These are phyloP conservation scores for Scopulariopsis brevicaulis DNA, from an alignment of 2,329 filamentous ascomycete species.

Conservation along the genomic window DNA sequence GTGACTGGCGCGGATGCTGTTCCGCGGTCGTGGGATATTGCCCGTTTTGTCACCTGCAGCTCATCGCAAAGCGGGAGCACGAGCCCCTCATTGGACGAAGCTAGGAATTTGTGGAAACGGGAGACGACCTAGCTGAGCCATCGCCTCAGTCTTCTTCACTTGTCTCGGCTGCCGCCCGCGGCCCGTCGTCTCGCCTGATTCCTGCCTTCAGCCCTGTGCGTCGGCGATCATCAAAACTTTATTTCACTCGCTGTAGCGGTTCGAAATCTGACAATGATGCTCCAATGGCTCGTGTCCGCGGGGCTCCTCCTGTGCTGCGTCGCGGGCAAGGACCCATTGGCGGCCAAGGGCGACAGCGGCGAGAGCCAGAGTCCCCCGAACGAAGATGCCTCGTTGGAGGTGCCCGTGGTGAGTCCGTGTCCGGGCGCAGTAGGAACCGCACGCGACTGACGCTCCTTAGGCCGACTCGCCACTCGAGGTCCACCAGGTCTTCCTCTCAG, in stretches of 20 bases:
- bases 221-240: not conserved
- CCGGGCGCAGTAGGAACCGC: not conserved
- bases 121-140: too few species aligned
- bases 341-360: not conserved
- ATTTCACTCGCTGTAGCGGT: not conserved
- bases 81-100: too few species aligned
- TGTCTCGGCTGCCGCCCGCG: too few species aligned
- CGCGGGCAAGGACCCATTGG: not conserved
- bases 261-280: not conserved
- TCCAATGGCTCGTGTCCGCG: not conserved
- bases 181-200: too few species aligned
- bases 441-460: not conserved
- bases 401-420: not conserved
- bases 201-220: not conserved
- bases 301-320: not conserved
- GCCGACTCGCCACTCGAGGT: conserved; percentile 10
- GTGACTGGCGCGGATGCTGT: not conserved
- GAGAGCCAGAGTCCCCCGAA: not conserved
- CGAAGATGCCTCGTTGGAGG: not conserved
- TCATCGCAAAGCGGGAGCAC: too few species aligned
- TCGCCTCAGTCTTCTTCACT: too few species aligned
- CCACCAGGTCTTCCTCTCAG: conserved; percentile 14
- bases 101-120: too few species aligned
- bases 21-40: too few species aligned
- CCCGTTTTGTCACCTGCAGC: too few species aligned